Percentiles rank a stretch among this genome's conserved stretches.
Evolutionary conservation across 2,329 filamentous ascomycete genomes (phyloP).

Genomic region (Metarhizium rileyi): DNA sequence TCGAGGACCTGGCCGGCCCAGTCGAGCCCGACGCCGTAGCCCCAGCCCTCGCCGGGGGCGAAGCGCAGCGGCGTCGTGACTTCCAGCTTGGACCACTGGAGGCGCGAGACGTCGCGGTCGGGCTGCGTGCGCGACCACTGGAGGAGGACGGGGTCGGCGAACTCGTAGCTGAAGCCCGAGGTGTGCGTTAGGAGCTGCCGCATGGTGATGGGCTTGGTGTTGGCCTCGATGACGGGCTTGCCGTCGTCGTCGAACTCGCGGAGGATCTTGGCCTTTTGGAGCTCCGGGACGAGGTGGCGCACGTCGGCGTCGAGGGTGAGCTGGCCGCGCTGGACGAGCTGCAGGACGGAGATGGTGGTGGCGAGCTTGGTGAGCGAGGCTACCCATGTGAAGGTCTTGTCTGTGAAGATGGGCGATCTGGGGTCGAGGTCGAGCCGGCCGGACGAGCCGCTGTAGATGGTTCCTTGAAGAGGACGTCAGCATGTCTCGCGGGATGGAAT

Average conservation of each 20-base stretch:
- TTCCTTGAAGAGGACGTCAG: conserved; percentile 12
- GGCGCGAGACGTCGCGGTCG: conserved; percentile 22
- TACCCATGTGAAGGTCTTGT: conserved; percentile 24
- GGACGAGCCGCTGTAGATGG: conserved; percentile 25
- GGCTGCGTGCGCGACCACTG: conserved; percentile 27
- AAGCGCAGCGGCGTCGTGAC: conserved; percentile 34
- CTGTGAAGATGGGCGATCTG: conserved; percentile 20
- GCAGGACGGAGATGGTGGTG: conserved; percentile 27
- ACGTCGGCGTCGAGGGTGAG: conserved; percentile 28
- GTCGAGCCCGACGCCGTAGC: conserved; percentile 36
- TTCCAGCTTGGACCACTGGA: conserved; percentile 24
- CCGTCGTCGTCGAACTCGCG: conserved; percentile 25
- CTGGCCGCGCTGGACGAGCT: conserved; percentile 27
- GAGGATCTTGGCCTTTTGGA: conserved; percentile 25
- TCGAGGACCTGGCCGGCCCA: conserved; percentile 38
- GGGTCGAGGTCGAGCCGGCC: conserved; percentile 24
- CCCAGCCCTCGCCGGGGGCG: conserved; percentile 37
- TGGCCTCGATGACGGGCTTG: conserved; percentile 27
- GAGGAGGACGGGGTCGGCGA: conserved; percentile 26
- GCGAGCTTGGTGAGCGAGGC: conserved; percentile 36
- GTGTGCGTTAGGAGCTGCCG: conserved; percentile 40
- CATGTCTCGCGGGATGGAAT: not conserved
- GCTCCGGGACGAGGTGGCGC: conserved; percentile 22
- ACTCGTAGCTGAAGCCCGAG: conserved; percentile 35
- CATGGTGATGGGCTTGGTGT: conserved; percentile 28